A percentile compares a stretch with the other conserved stretches of the same genome.
Evolutionary conservation across 2,329 filamentous ascomycete species (phyloP).

Genomic region (Colletotrichum endophyticum): DNA sequence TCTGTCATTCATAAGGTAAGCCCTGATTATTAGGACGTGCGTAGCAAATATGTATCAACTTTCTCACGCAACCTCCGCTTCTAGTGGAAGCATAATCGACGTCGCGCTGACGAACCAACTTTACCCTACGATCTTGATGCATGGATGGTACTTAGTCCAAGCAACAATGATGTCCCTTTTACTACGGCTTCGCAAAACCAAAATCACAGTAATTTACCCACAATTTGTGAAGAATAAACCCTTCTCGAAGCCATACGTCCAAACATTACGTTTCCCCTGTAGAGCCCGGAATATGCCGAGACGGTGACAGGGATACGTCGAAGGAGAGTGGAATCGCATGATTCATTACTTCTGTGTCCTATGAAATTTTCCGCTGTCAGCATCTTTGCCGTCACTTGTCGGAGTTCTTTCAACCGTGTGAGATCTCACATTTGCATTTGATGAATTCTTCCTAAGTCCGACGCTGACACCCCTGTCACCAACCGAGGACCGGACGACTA

Average conservation of each 20-base stretch:
- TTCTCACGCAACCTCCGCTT: not conserved
- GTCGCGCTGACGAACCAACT: not conserved
- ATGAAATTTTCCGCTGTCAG: not conserved
- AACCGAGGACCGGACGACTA: not conserved
- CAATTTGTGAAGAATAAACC: no score
- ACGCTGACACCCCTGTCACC: not conserved
- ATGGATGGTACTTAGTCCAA: not conserved
- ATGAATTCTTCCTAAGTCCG: not conserved
- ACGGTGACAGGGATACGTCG: not conserved
- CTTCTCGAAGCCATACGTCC: not conserved
- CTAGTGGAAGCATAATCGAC: not conserved
- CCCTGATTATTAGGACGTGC: no score
- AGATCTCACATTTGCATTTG: not conserved
- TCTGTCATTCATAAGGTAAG: no score
- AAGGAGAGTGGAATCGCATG: not conserved
- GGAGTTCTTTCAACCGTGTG: not conserved
- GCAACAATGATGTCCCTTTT: rapidly evolving
- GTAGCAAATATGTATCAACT: no score
- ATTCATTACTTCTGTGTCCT: not conserved
- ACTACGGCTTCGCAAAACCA: no score
- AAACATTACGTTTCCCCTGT: not conserved
- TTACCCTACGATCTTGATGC: not conserved
- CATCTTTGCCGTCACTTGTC: not conserved
- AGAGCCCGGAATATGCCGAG: not conserved
- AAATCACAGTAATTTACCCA: no score